Evolutionary conservation across 129 eudicot species (phyloP), one percentile per base, ranked within the genome.

Genomic region (Deinandra increscens): DNA sequence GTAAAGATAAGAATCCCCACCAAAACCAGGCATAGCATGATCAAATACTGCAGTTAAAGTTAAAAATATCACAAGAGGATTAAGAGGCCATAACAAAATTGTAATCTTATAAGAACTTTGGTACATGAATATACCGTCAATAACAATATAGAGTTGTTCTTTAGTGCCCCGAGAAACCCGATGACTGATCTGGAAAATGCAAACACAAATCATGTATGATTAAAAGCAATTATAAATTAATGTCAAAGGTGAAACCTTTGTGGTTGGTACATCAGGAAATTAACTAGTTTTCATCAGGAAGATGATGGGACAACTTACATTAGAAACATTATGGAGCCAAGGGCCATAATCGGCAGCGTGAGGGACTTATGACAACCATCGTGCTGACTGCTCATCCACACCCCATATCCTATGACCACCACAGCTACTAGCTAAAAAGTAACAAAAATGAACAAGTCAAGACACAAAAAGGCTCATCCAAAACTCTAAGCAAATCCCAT

Each of bases 131-230:
- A 88, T 92, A 92, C 98, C 79, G 75, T 81, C 98, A 89, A 92
- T 67, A 92, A 75, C 74, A 92, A 77, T 72, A 86, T 68, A 69
- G 95, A 72, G 79, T 84, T 91, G 71, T 84, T 88, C 98, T 86
- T 91, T 84, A 64, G 64, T 8, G 98, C 98, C 3, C 98, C 98
- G 75, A 92, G 17, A 81, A 88, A 92, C 73, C 98, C 98, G 33
- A 92, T 70, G 22, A 86, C 53, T 23, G 98, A 88, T 81, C 98
- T 92, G 88, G 62, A 78, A 76, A 20, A 59, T 14, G 6, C 17
- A 44, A 51, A 75, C 61, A 59, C 44, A 76, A 67, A 34, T 29
- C 23, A 13, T 54, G 41, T 37, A 39, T 7, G 64, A 37, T 4
- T 44, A 48, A 63, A 17, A 18, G 33, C 12, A 44, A 3, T 2